Conservation (phyloP, 2,329 filamentous ascomycete genomes). For the Didymella segeticola region DNA sequence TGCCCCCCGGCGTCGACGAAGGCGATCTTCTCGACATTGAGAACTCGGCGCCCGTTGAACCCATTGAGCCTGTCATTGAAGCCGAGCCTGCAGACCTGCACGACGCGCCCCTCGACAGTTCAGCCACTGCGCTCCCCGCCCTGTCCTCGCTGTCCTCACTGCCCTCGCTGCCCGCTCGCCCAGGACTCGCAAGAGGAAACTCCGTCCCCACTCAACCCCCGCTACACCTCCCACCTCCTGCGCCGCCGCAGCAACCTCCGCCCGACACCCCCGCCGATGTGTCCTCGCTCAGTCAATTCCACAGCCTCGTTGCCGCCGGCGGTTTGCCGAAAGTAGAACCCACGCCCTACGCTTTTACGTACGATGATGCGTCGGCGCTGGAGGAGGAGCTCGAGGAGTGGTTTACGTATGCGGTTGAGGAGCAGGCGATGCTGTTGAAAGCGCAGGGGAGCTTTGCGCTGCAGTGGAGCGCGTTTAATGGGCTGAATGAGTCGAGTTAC, state of each 20-base stretch:
- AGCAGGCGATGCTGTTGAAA: slow-evolving; percentile 78
- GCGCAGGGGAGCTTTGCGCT: slow-evolving; percentile 79
- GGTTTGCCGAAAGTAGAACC: slow-evolving; percentile 48
- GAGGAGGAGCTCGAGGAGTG: slow-evolving; percentile 95
- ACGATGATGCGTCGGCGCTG: slow-evolving; percentile 63
- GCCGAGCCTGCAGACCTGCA: slow-evolving; percentile 41
- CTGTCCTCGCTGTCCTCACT: slow-evolving; percentile 16
- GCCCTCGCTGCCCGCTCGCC: slow-evolving; percentile 33
- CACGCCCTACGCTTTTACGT: slow-evolving; percentile 77
- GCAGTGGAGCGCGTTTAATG: slow-evolving; percentile 64
- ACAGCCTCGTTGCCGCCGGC: slow-evolving; percentile 53
- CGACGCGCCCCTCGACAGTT: slow-evolving; percentile 47
- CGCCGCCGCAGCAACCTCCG: slow-evolving; percentile 40
- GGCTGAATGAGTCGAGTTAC: slow-evolving; percentile 49
- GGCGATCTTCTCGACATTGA: slow-evolving; percentile 46
- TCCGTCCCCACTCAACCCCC: slow-evolving; percentile 51
- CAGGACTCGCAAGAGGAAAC: slow-evolving; percentile 49
- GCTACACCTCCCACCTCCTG: slow-evolving; percentile 54
- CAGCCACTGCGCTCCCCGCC: too few relatives aligned
- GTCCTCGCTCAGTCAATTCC: slow-evolving; percentile 56
- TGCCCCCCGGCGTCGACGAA: slow-evolving; percentile 47
- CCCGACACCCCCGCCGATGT: slow-evolving; percentile 45
- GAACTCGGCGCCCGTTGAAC: slow-evolving; percentile 36
- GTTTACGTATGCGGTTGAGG: slow-evolving; percentile 91
- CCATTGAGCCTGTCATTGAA: slow-evolving; percentile 43